Percentiles rank a stretch among this genome's conserved stretches.
Evolutionary conservation across 768 basidiomycete genomes (phyloP).

Genomic region (Termitomyces sp.): DNA sequence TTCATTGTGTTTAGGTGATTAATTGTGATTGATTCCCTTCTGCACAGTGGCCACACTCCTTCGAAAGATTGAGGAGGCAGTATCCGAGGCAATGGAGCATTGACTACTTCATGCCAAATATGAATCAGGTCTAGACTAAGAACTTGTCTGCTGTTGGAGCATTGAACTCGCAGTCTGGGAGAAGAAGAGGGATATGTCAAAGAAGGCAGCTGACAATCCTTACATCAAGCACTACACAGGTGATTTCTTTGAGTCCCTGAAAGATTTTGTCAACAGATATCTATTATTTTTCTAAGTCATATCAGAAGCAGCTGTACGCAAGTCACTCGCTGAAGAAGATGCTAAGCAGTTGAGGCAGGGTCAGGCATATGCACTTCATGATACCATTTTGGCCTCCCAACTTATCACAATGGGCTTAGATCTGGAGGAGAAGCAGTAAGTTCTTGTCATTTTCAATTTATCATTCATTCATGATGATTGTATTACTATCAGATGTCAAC

Average conservation of each 20-base stretch:
- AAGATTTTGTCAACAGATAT: not conserved
- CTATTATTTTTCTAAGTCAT: not conserved
- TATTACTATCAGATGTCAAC: not conserved
- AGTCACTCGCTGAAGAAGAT: conserved; percentile 11
- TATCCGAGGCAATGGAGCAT: not conserved
- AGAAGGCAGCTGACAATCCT: not conserved
- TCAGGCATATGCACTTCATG: too few relatives aligned
- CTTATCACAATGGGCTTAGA: too few relatives aligned
- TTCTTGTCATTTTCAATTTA: not conserved
- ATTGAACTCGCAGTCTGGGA: not conserved
- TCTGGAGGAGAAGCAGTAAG: too few relatives aligned
- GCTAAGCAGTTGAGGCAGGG: not conserved
- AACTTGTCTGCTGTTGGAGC: not conserved
- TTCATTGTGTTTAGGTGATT: too few relatives aligned
- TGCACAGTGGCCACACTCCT: not conserved
- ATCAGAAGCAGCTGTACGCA: conserved; percentile 8
- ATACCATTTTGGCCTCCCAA: too few relatives aligned
- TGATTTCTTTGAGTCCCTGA: not conserved
- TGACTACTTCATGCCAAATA: not conserved
- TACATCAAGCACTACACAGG: not conserved
- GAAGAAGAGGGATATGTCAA: not conserved
- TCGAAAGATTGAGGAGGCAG: conserved; percentile 3
- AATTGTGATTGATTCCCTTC: too few relatives aligned
- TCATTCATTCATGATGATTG: not conserved
- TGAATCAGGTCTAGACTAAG: not conserved